Conservation (phyloP, 2,329 filamentous ascomycete species). For the Neurospora sp. region DNA sequence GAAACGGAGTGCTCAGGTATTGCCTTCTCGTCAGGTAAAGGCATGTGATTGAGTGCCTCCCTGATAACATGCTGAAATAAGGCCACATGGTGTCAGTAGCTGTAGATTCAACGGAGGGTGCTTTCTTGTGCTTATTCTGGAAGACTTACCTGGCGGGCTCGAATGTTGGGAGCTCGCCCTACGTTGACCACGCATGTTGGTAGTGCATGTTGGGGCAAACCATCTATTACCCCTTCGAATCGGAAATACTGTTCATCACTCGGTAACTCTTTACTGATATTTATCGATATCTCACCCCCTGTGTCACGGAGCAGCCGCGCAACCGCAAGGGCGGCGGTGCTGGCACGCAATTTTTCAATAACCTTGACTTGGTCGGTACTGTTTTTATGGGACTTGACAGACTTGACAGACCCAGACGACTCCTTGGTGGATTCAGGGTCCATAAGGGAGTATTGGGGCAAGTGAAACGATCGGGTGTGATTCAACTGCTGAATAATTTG, state of each 20-base stretch:
- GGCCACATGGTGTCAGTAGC: neutral
- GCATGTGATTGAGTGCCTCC: neutral
- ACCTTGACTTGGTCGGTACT: neutral
- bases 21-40: neutral
- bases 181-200: neutral
- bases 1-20: neutral
- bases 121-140: neutral
- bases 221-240: neutral
- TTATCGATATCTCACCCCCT: neutral
- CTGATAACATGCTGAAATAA: neutral
- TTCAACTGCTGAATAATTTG: neutral
- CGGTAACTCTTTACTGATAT: neutral
- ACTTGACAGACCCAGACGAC: neutral
- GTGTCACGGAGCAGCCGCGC: neutral
- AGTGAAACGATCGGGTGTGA: neutral
- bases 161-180: neutral
- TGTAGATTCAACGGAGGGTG: neutral
- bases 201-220: neutral
- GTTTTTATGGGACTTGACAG: neutral
- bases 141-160: neutral
- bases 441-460: neutral
- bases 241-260: neutral
- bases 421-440: neutral
- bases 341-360: neutral
- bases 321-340: neutral